These are phyloP conservation scores for Skeletonema tropicum DNA, from an alignment of 108 stramenopile genomes.

Conservation along the genomic window DNA sequence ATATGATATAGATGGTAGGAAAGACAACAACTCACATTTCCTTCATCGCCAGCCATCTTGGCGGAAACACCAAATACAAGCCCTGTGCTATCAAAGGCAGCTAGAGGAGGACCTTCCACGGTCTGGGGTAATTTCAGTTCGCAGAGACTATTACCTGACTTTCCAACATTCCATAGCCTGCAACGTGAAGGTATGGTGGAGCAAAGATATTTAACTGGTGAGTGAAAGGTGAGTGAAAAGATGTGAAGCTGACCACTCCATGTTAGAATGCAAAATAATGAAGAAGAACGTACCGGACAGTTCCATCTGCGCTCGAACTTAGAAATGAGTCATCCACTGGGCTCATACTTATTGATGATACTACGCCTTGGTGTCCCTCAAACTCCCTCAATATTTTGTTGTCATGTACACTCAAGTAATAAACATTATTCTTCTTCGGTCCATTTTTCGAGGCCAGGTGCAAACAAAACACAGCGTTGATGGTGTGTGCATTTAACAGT, in stretches of 20 bases:
- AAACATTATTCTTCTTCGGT: slow-evolving; percentile 43
- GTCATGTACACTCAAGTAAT: slow-evolving; percentile 76
- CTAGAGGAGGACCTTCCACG: slow-evolving; percentile 50
- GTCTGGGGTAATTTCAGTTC: slow-evolving; percentile 67
- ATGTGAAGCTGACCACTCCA: too few relatives aligned
- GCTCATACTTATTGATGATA: too few relatives aligned
- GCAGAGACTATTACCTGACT: slow-evolving; percentile 64
- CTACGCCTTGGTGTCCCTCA: too few relatives aligned
- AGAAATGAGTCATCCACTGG: too few relatives aligned
- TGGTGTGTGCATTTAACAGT: slow-evolving; percentile 71
- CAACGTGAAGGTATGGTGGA: too few relatives aligned
- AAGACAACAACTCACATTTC: slow-evolving; percentile 52
- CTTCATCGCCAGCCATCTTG: slow-evolving; percentile 48
- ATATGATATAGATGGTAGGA: not conserved
- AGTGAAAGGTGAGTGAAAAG: too few relatives aligned
- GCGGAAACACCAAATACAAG: slow-evolving; percentile 82
- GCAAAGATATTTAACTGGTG: too few relatives aligned
- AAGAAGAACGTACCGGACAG: too few relatives aligned
- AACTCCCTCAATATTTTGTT: slow-evolving; percentile 86
- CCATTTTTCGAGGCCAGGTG: slow-evolving; percentile 39
- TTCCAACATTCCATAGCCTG: too few relatives aligned
- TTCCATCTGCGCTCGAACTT: slow-evolving; percentile 66
- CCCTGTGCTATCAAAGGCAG: slow-evolving; percentile 82
- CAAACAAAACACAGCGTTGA: slow-evolving; percentile 65
- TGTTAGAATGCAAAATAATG: too few relatives aligned